phyloP scores from a whole-genome alignment of 768 basidiomycete species.

The Lactarius vividus region DNA sequence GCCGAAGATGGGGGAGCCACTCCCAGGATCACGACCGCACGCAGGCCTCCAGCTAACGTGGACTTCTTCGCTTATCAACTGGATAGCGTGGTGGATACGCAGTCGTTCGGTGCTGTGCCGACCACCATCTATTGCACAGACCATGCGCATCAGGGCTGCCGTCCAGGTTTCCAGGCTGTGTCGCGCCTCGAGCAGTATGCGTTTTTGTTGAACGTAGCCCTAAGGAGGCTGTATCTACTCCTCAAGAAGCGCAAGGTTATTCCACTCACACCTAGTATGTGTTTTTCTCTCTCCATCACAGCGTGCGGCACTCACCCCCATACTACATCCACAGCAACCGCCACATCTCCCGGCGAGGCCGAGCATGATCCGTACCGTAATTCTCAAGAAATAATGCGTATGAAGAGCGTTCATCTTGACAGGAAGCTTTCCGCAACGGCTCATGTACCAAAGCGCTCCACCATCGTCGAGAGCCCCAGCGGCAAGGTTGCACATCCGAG shows the following conservation, averaged over 20 bases:
- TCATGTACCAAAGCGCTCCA: conserved; percentile 87
- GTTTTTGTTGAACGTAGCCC: conserved; percentile 92
- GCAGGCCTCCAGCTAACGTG: conserved; percentile 80
- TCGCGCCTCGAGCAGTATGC: conserved; percentile 97
- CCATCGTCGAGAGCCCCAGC: conserved; percentile 91
- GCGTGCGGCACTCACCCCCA: conserved; percentile 28
- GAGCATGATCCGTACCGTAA: conserved; percentile 81
- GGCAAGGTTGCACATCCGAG: conserved; percentile 80
- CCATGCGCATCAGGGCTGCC: conserved; percentile 66
- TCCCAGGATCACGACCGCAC: conserved; percentile 60
- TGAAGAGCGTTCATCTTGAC: conserved; percentile 93
- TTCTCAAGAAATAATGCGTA: conserved; percentile 86
- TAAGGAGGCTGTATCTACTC: conserved; percentile 84
- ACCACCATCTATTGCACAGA: conserved; percentile 73
- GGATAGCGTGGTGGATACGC: conserved; percentile 63
- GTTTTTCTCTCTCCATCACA: conserved; percentile 14
- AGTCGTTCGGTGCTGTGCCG: conserved; percentile 71
- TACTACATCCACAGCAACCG: conserved; percentile 33
- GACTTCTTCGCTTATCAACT: conserved; percentile 73
- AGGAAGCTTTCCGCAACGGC: conserved; percentile 95
- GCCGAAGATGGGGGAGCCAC: conserved; percentile 43
- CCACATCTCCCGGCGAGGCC: conserved; percentile 31
- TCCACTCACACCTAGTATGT: conserved; percentile 71
- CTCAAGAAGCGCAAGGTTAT: conserved; percentile 89
- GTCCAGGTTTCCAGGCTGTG: conserved; percentile 83